Evolutionary conservation across 495 filamentous ascomycete species (phyloP), one percentile per base, ranked within the genome.

Genomic region (Hyaloscypha hepaticicola): DNA sequence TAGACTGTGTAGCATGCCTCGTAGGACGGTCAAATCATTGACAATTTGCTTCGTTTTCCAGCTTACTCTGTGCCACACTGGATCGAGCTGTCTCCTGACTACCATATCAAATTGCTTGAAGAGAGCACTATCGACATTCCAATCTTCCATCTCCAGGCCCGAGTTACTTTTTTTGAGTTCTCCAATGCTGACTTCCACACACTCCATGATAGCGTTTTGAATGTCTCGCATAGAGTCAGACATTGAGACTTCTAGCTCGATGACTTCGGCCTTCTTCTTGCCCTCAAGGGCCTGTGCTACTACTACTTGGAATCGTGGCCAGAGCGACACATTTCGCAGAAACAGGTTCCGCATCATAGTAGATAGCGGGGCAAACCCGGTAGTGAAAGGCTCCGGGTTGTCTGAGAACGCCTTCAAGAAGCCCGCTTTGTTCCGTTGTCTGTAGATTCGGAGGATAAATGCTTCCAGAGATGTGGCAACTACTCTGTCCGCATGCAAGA

Each of bases 361-460:
- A 6, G 90, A 85, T 41, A 99, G 78, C 1, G 96, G 95, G 7
- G 93, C 86, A 74, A 97, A 98, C 2, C 93, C 95, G 1, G 86
- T 85, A 0, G 90, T 90, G 67, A 99, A 97, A 3, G 93, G 89
- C 75, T 98, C 92, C 0, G 95, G 95, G 21, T 88, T 91, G 70
- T 99, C 95, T 0, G 95, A 96, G 69, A 99, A 97, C 8, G 96
- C 94, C 72, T 98, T 99, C 22, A 99, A 83, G 69, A 99, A 98
- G 19, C 95, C 95, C 28, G 70, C 78, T 77, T 95, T 96, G 72
- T 99, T 99, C 78, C 88, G 88, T 77, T 97, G 93, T 58, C 95
- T 85, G 72, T 90, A 99, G 50, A 97, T 91, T 31, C 95, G 89
- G 52, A 97, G 78, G 63, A 99, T 97, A 74, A 99, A 99, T 21